Evolutionary conservation across 805 yeast genomes (phyloP).

Genomic region (Candida stauntonica): DNA sequence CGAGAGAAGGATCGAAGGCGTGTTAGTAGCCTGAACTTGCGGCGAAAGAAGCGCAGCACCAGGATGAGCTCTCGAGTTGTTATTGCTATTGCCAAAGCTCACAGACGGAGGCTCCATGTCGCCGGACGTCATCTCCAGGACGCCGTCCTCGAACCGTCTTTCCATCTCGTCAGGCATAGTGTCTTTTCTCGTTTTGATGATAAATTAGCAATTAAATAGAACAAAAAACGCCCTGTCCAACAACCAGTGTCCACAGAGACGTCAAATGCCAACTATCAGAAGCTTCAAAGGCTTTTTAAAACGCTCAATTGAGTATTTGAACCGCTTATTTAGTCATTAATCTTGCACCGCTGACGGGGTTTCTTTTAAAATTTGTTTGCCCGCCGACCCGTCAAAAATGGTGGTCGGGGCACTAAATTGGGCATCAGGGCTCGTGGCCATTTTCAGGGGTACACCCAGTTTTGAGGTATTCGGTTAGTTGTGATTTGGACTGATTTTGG

Average conservation of each 20-base stretch:
- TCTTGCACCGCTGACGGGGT: neutral
- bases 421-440: no score
- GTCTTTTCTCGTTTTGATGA: no score
- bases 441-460: no score
- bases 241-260: neutral
- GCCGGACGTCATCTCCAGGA: slow-evolving; percentile 10
- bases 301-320: no score
- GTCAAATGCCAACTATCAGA: no score
- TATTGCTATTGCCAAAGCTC: slow-evolving; percentile 1
- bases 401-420: no score
- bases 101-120: slow-evolving; percentile 9
- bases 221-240: no score
- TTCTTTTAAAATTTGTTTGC: neutral
- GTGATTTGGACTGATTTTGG: no score
- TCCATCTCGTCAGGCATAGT: slow-evolving; percentile 9
- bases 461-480: no score
- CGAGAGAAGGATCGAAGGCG: slow-evolving; percentile 10
- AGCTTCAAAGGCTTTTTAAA: no score
- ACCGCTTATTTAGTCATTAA: no score
- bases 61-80: slow-evolving; percentile 31
- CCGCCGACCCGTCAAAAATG: neutral
- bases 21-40: slow-evolving; percentile 12
- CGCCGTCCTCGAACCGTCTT: slow-evolving; percentile 14
- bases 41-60: slow-evolving; percentile 38
- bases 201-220: no score